Conservation (phyloP, 148 eudicot genomes). For the Chenopodium quinoa region DNA sequence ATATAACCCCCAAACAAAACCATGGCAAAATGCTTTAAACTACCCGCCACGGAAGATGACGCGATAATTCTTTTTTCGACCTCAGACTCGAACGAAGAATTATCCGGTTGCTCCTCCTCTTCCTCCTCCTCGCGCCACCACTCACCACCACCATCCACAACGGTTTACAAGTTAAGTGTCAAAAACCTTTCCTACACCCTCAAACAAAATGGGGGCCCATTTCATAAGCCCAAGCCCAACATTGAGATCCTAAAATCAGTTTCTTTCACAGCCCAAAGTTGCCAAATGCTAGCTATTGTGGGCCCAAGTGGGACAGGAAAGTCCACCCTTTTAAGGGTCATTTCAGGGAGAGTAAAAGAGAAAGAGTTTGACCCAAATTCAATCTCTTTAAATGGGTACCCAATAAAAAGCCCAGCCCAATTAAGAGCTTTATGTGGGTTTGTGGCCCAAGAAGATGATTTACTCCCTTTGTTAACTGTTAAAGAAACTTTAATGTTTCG, state of each 20-base stretch:
- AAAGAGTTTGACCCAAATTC: slow-evolving; percentile 50
- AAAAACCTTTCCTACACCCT: slow-evolving; percentile 75
- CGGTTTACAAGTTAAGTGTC: slow-evolving; percentile 43
- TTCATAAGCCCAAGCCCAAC: slow-evolving; percentile 37
- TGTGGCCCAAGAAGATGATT: slow-evolving; percentile 87
- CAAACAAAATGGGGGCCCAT: slow-evolving; percentile 30
- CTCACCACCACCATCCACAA: slow-evolving; percentile 35
- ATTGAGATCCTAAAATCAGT: slow-evolving; percentile 67
- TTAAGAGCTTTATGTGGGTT: slow-evolving; percentile 70
- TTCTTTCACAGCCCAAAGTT: slow-evolving; percentile 57
- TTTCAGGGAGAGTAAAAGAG: slow-evolving; percentile 64
- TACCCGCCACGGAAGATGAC: slow-evolving; percentile 46
- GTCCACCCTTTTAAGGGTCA: slow-evolving; percentile 60
- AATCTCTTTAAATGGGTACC: slow-evolving; percentile 42
- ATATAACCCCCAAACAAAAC: not conserved
- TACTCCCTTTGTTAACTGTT: slow-evolving; percentile 82
- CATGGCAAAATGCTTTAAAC: slow-evolving; percentile 64
- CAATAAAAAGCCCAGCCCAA: slow-evolving; percentile 50
- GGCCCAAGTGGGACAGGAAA: slow-evolving; percentile 98
- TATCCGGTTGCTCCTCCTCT: slow-evolving; percentile 65
- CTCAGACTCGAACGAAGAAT: slow-evolving; percentile 48
- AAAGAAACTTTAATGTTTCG: slow-evolving; percentile 78
- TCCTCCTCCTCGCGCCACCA: slow-evolving; percentile 40
- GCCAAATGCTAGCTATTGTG: slow-evolving; percentile 72
- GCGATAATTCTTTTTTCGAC: slow-evolving; percentile 67